phyloP scores from a whole-genome alignment of 1,284 basidiomycete genomes.

The Coniferiporia weirii region DNA sequence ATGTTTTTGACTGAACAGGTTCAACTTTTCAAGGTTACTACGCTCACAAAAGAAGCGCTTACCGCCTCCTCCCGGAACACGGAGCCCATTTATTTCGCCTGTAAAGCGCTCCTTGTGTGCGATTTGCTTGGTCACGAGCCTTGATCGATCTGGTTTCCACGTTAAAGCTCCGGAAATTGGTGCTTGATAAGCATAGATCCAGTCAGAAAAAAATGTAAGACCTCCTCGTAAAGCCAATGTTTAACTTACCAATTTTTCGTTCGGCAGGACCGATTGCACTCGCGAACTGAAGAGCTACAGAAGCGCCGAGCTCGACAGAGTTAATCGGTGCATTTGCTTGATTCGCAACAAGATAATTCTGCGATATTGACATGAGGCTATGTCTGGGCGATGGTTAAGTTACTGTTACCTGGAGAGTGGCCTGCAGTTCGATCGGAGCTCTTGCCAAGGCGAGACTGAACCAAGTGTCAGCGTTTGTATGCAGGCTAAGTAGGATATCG shows the following conservation, averaged over 20 bases:
- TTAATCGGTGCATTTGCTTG: constrained; percentile 64
- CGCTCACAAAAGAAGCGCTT: constrained; percentile 16
- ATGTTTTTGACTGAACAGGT: constrained; percentile 1
- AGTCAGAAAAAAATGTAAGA: background rate
- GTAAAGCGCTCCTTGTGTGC: constrained; percentile 82
- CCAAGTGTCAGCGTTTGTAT: constrained; percentile 75
- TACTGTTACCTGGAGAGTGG: constrained; percentile 74
- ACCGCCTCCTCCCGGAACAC: constrained; percentile 57
- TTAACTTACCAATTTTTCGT: constrained; percentile 62
- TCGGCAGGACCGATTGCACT: constrained; percentile 77
- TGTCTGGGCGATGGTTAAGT: background rate
- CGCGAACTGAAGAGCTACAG: constrained; percentile 80
- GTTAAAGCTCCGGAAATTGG: constrained; percentile 55
- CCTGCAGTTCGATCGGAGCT: constrained; percentile 90
- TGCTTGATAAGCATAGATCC: constrained; percentile 34
- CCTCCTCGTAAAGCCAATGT: background rate
- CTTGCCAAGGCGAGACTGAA: constrained; percentile 80
- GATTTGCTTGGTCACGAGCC: constrained; percentile 72
- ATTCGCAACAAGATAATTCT: constrained; percentile 81
- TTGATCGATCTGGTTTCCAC: constrained; percentile 71
- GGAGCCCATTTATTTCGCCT: constrained; percentile 81
- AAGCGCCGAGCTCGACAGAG: constrained; percentile 83
- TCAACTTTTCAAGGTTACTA: background rate
- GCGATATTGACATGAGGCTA: background rate
- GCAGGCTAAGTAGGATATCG: constrained; percentile 74